Base-by-base conservation (phyloP, 768 basidiomycete genomes). In the Leccinum variicolor region DNA sequence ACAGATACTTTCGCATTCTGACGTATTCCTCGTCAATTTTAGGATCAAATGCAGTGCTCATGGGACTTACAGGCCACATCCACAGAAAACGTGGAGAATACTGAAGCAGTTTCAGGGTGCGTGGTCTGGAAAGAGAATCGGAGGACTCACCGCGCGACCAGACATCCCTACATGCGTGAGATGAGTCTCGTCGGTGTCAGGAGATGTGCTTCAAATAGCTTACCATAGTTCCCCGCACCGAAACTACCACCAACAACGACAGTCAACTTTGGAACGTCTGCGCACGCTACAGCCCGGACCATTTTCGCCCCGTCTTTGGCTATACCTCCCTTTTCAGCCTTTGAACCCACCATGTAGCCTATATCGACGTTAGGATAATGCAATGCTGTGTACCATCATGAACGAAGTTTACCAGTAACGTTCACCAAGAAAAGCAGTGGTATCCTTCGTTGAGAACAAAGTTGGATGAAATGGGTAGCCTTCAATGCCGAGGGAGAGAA, bases 311-410 rank as follows among this genome's bases (percentile, higher is more conserved):
- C 84, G 67, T 97, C 93, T 74, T 95, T 95, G 5, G 94, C 94
- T 62, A 98, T 98, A 0, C 94, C 94, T 3, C 92, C 94, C 64
- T 83, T 84, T 75, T 98, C 94, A 19, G 95, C 95, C 62, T 94
- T 95, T 5, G 91, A 94, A 6, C 94, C 94, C 4, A 98, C 94
- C 94, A 97, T 98, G 66, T 97, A 98, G 13, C 91, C 80, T 87
- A 77, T 45, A 23, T 25, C 45, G 39, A 15, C 34, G 6, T 69
- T 52, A 66, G 49, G 39, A 36, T 34, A 56, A 19, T 41, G n/a
- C 6, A 8, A 15, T 39, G 10, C 7, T 4, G 13, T 5, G 29
- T 25, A 11, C 23, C 25, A 23, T 15, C n/a, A 31, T 17, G 36
- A 14, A 28, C 3, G 31, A 48, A 50, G 54, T 74, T 19, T 58